Evolutionary conservation across 139 green algal species (phyloP), one percentile per base, ranked within the genome.

Genomic region (Chlamydomonas schloesseri): DNA sequence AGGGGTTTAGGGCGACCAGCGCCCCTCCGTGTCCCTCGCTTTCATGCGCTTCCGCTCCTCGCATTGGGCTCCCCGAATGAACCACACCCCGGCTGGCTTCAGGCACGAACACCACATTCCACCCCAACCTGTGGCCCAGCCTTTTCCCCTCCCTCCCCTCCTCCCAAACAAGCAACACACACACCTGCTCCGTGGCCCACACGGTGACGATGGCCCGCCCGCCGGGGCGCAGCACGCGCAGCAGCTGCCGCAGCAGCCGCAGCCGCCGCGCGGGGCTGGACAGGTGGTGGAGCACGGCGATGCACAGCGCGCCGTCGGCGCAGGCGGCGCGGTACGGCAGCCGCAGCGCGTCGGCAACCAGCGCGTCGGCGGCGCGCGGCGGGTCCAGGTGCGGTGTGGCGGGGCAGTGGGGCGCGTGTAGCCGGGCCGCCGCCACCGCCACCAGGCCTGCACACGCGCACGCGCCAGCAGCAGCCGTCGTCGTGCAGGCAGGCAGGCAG

Each of bases 241-340:
- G 79, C 67, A 99, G 91, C 93, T 98, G 89, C 36, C 71, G 29
- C 72, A 99, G 89, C 85, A 98, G 81, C 75, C 75, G 62, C 26
- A 95, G 2, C 31, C 97, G 89, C 13, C 97, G 90, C 21, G 67
- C 70, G n/a, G 37, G 72, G 55, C 89, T 97, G 90, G 90, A 94
- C 11, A 99, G 93, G 91, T 99, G 97, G 84, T 99, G 97, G 89
- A 99, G 89, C 70, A 99, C 98, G 0, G 98, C 98, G 58, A 99
- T 98, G 88, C 96, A 99, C 33, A 99, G 93, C 34, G 93, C 97
- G 42, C 87, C 98, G 78, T 99, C 98, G 42, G 92, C 96, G 87
- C 75, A 89, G 78, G 69, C 82, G 57, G 73, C 31, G 23, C 94
- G 91, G 81, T 97, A 95, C 1, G 98, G 97, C 42, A 98, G 92